Base-by-base conservation (phyloP, 2,329 filamentous ascomycete genomes). In the Shiraia bambusicola region DNA sequence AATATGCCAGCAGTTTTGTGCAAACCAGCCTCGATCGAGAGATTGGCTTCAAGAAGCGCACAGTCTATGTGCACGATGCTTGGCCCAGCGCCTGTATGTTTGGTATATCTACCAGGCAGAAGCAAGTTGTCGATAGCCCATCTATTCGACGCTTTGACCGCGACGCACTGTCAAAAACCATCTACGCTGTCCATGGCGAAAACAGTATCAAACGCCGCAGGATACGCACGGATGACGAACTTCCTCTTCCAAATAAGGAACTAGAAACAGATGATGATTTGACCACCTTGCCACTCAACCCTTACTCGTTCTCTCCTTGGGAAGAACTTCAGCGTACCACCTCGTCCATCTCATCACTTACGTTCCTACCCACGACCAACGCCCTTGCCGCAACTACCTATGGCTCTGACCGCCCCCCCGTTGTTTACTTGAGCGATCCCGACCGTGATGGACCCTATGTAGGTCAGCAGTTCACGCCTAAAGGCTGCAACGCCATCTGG, bases 321-420 rank as follows among this genome's bases (percentile, higher is more conserved):
- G 57, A 56, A 34, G 52, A 55, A 25, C 33, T 62, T 16, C 43
- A 42, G 6, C 52, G 49, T 10, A 55, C 58, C 4, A 61, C 55
- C 0, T 67, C 63, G 2, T 44, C 50, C 2, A 49, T 67, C 25
- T 69, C 66, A 0, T 67, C 64, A 1, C 26, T 66, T 1, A 52
- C 49, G 27, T 61, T 63, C 24, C 39, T 65, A 10, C 60, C 59
- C 3, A 38, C 44, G 2, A 61, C 63, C 1, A 52, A 62, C 2
- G 58, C 59, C 0, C 40, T 69, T 5, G 59, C 60, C 10, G 51
- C 52, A 3, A 68, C 66, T 2, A 61, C 60, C 2, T 47, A 50
- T 10, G 66, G 66, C 15, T 56, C 54, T 1, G 56, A 62, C 31
- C 38, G 59, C 2, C 48, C 60, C 1, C 62, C 66, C 3, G 49